Evolutionary conservation across 192 early-diverging fungal genomes (phyloP), one percentile per base, ranked within the genome.

Genomic region (Diversispora epigaea): DNA sequence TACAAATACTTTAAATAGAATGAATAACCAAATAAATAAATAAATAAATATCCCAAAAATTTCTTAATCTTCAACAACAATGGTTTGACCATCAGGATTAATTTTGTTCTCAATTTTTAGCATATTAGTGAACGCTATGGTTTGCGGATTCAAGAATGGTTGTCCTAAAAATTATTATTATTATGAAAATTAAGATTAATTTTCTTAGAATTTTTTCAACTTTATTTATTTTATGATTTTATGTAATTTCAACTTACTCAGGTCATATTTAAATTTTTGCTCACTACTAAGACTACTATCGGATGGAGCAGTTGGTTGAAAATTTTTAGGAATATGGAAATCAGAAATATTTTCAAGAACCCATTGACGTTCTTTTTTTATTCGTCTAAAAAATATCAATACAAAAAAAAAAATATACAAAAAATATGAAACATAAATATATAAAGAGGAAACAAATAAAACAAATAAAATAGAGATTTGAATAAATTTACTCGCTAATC

Each of bases 141-240:
- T 97, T 79, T 98, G 96, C 4, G 94, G 94, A 78, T 97, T 98
- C 6, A 86, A 76, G 44, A 91, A 89, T 11, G 85, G 81, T 40
- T 61, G 21, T 12, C 62, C 85, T 90, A 74, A 21, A 49, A 63
- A 44, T 4, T 10, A 69, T 3, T 43, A 61, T 57, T 21, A 76
- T 73, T n/a, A n/a, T n/a, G n/a, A 71, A 19, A 45, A 50, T 17
- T 25, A 71, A 6, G 77, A 71, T 19, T 22, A 54, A 22, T 58
- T 41, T 70, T 14, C 32, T 25, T 41, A 45, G 17, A 70, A 47
- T 45, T 75, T 68, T 15, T 63, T 3, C 52, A 6, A 22, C 49
- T 64, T 49, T 25, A 5, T 2, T 61, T 57, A 39, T 25, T 79
- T 82, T 54, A 12, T 78, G 76, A 75, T 80, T 77, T 73, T 81